phyloP scores from a whole-genome alignment of 768 basidiomycete species.

The Russula vinacea region DNA sequence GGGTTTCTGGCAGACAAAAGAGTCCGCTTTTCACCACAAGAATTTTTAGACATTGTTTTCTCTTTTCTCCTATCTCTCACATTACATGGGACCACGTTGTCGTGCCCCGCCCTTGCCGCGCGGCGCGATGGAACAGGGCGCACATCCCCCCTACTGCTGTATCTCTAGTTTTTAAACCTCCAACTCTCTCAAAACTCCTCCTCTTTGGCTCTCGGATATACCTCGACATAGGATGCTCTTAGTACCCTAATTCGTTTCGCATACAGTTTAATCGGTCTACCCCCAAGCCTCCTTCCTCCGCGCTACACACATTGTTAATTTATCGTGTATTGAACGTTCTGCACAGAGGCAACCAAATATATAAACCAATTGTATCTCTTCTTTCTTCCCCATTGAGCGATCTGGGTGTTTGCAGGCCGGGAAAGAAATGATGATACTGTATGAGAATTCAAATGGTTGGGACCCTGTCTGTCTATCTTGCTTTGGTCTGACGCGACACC shows the following conservation, averaged over 20 bases:
- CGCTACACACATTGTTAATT: conserved; percentile 18
- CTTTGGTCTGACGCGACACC: too few species aligned
- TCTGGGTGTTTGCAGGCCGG: not conserved
- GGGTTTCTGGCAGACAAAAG: not conserved
- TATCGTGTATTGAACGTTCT: conserved; percentile 24
- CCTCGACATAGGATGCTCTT: conserved; percentile 11
- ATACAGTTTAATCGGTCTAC: conserved; percentile 5
- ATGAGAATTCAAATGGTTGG: not conserved
- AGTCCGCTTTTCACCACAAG: not conserved
- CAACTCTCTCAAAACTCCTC: not conserved
- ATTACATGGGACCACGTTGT: conserved; percentile 18
- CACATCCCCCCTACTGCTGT: conserved; percentile 19
- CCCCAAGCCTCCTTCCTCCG: not conserved
- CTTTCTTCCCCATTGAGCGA: conserved; percentile 3
- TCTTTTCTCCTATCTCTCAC: not conserved
- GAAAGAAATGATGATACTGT: not conserved
- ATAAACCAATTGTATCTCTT: conserved; percentile 21
- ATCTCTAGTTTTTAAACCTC: conserved; percentile 20
- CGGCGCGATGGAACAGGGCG: conserved; percentile 24
- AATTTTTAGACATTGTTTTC: not conserved
- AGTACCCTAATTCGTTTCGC: conserved; percentile 19
- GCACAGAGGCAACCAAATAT: conserved; percentile 14
- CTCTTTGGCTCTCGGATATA: conserved; percentile 12
- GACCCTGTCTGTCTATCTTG: too few species aligned
- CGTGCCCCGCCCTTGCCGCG: conserved; percentile 23